These are phyloP conservation scores for Aspergillus conjunctus DNA, from an alignment of 495 filamentous ascomycete genomes.

Conservation along the genomic window DNA sequence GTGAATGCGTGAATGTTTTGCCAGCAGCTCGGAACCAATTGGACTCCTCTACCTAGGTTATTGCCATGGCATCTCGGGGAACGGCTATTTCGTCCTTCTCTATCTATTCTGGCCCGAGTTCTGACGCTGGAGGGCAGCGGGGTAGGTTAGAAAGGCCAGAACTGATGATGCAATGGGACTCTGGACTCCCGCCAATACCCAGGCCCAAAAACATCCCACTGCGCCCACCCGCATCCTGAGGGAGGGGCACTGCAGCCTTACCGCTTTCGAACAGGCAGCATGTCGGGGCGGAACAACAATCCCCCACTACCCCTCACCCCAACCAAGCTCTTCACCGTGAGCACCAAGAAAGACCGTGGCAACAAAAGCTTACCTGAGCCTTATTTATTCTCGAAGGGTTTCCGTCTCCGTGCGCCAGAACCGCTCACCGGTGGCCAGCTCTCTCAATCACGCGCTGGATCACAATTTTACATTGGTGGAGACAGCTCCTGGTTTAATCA, in stretches of 20 bases:
- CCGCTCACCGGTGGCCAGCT: constrained; percentile 27
- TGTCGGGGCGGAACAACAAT: constrained; percentile 21
- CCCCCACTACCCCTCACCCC: constrained; percentile 19
- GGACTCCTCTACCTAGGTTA: constrained; percentile 29
- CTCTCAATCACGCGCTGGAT: constrained; percentile 25
- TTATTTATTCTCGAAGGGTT: constrained; percentile 4
- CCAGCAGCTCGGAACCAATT: constrained; percentile 28
- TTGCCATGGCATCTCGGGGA: constrained; percentile 9
- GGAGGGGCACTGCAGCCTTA: constrained; percentile 24
- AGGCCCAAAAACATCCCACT: constrained; percentile 1
- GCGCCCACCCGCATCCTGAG: constrained; percentile 1
- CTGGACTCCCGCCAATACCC: background rate
- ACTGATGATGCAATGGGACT: constrained; percentile 20
- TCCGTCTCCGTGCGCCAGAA: constrained; percentile 23
- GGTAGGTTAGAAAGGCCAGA: background rate
- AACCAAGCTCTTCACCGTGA: constrained; percentile 4
- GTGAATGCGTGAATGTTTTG: constrained; percentile 42
- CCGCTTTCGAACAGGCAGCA: constrained; percentile 19
- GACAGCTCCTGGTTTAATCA: background rate
- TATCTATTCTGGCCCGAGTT: constrained; percentile 10
- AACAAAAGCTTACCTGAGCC: constrained; percentile 5
- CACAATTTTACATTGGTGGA: constrained; percentile 21
- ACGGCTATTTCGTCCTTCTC: constrained; percentile 10
- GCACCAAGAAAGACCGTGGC: background rate
- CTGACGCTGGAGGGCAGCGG: constrained; percentile 12